Percentiles rank a stretch among this genome's conserved stretches.
These are phyloP conservation scores for Blastocystis sp. DNA, from an alignment of 352 stramenopile genomes.

Conservation along the genomic window DNA sequence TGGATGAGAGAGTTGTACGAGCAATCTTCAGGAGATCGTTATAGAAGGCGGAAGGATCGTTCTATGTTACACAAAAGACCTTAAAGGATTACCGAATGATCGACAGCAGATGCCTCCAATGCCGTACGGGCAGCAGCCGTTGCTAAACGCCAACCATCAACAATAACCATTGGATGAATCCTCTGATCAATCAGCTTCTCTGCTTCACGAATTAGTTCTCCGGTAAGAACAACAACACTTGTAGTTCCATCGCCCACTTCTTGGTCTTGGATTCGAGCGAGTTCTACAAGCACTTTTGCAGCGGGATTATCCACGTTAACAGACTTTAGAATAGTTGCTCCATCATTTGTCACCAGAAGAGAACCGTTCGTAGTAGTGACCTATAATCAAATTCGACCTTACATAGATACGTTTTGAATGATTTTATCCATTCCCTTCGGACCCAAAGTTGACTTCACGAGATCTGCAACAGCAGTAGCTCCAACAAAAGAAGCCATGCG, in stretches of 20 bases:
- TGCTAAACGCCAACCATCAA: slow-evolving; percentile 92
- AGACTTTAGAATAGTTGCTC: slow-evolving; percentile 93
- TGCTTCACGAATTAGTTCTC: slow-evolving; percentile 92
- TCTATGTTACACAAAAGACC: not conserved
- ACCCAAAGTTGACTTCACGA: slow-evolving; percentile 98
- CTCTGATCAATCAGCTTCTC: slow-evolving; percentile 90
- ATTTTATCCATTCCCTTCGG: slow-evolving; percentile 99
- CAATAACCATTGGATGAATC: slow-evolving; percentile 97
- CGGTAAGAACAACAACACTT: slow-evolving; percentile 85
- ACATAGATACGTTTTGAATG: slow-evolving; percentile 83
- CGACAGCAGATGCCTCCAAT: slow-evolving; percentile 80
- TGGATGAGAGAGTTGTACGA: slow-evolving; percentile 93
- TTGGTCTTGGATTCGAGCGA: slow-evolving; percentile 96
- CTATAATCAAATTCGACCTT: slow-evolving; percentile 1
- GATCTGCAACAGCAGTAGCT: slow-evolving; percentile 96
- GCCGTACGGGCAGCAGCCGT: slow-evolving; percentile 82
- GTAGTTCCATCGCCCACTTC: slow-evolving; percentile 98
- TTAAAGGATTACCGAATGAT: slow-evolving; percentile 74
- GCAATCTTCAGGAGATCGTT: slow-evolving; percentile 94
- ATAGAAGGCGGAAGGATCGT: slow-evolving; percentile 82
- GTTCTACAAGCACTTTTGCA: slow-evolving; percentile 97
- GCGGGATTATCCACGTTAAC: slow-evolving; percentile 96
- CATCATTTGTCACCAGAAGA: slow-evolving; percentile 87
- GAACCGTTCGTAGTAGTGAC: slow-evolving; percentile 31
- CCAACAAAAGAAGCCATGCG: slow-evolving; percentile 96